Percentiles rank a stretch among this genome's conserved stretches.
phyloP scores from a whole-genome alignment of 331 rosid genomes.

The Quercus tomentella region DNA sequence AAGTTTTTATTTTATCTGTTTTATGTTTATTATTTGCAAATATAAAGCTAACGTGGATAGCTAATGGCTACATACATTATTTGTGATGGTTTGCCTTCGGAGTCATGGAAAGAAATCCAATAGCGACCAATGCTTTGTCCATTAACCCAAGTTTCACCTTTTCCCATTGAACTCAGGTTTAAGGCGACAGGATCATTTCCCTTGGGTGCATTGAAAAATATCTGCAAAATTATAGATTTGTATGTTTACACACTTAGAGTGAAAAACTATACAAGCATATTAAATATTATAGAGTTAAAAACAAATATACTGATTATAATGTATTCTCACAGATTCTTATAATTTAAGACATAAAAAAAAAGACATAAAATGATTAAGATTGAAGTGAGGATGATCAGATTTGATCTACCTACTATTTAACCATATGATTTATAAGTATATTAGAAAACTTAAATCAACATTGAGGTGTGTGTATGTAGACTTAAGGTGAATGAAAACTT shows the following conservation, averaged over 20 bases:
- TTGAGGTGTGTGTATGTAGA: too few relatives aligned
- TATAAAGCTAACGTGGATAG: not conserved
- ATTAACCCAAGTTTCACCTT: constrained; percentile 71
- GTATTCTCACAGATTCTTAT: too few relatives aligned
- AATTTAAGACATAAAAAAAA: too few relatives aligned
- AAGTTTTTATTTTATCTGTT: too few relatives aligned
- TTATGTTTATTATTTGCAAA: not conserved
- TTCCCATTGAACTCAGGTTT: constrained; percentile 64
- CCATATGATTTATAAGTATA: too few relatives aligned
- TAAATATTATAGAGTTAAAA: too few relatives aligned
- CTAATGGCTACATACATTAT: constrained; percentile 31
- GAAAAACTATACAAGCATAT: not conserved
- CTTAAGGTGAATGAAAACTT: too few relatives aligned
- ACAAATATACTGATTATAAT: too few relatives aligned
- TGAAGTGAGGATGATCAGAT: too few relatives aligned
- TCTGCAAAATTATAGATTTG: constrained; percentile 24
- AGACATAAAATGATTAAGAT: too few relatives aligned
- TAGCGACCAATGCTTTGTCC: constrained; percentile 77
- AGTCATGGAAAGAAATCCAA: constrained; percentile 59
- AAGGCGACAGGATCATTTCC: constrained; percentile 54
- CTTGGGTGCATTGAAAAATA: constrained; percentile 35
- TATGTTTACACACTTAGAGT: not conserved
- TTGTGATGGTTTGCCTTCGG: constrained; percentile 53
- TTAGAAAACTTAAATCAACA: too few relatives aligned
- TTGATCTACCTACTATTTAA: too few relatives aligned